Percentiles rank a stretch among this genome's conserved stretches.
Conservation (phyloP, 192 early-diverging fungal genomes). For the Jimgerdemannia flammicorona region DNA sequence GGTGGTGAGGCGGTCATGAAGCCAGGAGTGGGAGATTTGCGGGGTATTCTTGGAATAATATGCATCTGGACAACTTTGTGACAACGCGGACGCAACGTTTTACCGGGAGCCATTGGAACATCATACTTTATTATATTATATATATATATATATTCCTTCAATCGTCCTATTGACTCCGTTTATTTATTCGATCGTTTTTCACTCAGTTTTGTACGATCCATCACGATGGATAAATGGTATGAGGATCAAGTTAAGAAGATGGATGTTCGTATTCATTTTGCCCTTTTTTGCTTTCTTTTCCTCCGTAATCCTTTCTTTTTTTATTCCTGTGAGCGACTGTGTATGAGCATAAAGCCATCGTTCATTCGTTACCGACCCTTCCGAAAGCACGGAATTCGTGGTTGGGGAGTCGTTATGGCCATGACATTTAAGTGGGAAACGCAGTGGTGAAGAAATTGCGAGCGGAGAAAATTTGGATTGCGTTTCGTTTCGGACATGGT, state of each 20-base stretch:
- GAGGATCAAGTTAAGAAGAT: constrained; percentile 95
- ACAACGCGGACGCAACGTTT: too few relatives aligned
- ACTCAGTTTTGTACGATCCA: constrained; percentile 93
- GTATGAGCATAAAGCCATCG: constrained; percentile 3
- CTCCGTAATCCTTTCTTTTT: not conserved
- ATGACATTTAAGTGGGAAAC: too few relatives aligned
- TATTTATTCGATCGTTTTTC: not conserved
- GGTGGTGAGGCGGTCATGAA: too few relatives aligned
- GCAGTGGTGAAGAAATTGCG: too few relatives aligned
- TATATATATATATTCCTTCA: not conserved
- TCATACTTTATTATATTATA: too few relatives aligned
- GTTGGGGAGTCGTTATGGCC: too few relatives aligned
- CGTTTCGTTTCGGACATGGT: too few relatives aligned
- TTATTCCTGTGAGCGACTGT: not conserved
- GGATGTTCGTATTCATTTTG: constrained; percentile 46
- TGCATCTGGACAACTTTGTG: too few relatives aligned
- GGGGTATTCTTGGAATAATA: too few relatives aligned
- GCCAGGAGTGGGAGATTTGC: too few relatives aligned
- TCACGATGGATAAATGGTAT: constrained; percentile 98
- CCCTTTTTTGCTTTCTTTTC: not conserved
- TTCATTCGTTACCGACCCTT: not conserved
- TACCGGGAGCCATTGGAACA: not conserved
- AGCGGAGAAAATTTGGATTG: too few relatives aligned
- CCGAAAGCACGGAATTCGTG: too few relatives aligned
- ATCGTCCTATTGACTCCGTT: not conserved